Evolutionary conservation across 1,284 basidiomycete species (phyloP).

Genomic region (Tilletia walkeri): DNA sequence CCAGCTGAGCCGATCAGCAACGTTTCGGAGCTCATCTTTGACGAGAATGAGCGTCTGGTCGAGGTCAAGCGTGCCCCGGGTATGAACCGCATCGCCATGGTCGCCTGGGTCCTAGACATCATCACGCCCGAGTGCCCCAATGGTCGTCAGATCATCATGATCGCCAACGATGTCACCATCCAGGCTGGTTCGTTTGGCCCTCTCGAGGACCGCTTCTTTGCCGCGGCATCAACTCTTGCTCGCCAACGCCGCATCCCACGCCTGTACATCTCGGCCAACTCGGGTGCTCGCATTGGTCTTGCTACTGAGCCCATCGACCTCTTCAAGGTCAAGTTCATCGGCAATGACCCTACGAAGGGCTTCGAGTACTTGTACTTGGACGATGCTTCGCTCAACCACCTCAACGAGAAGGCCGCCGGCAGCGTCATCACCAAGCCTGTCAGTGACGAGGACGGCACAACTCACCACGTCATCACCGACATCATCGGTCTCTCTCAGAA

Average conservation of each 20-base stretch:
- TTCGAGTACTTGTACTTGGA: constrained; percentile 90
- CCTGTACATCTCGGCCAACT: constrained; percentile 97
- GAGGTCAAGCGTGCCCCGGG: constrained; percentile 90
- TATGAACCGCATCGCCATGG: constrained; percentile 95
- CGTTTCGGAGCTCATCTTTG: constrained; percentile 74
- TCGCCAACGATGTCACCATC: constrained; percentile 98
- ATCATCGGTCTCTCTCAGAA: constrained; percentile 88
- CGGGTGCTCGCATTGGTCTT: constrained; percentile 91
- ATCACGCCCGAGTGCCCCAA: constrained; percentile 88
- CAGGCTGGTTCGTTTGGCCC: constrained; percentile 99
- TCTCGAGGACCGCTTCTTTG: constrained; percentile 92
- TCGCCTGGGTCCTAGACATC: constrained; percentile 93
- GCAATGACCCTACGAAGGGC: constrained; percentile 83
- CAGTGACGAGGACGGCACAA: constrained; percentile 79
- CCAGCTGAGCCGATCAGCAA: constrained; percentile 42
- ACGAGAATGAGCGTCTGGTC: constrained; percentile 83
- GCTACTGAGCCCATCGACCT: constrained; percentile 87
- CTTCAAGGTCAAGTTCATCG: constrained; percentile 90
- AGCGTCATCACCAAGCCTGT: constrained; percentile 75
- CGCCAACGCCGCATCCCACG: constrained; percentile 83
- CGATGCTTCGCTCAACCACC: constrained; percentile 61
- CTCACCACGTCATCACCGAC: constrained; percentile 88
- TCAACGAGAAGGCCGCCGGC: constrained; percentile 59
- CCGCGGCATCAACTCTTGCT: constrained; percentile 88
- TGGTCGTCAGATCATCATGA: constrained; percentile 81